A percentile compares a stretch with the other conserved stretches of the same genome.
Conservation (phyloP, 148 eudicot genomes). For the Spergularia bocconei region DNA sequence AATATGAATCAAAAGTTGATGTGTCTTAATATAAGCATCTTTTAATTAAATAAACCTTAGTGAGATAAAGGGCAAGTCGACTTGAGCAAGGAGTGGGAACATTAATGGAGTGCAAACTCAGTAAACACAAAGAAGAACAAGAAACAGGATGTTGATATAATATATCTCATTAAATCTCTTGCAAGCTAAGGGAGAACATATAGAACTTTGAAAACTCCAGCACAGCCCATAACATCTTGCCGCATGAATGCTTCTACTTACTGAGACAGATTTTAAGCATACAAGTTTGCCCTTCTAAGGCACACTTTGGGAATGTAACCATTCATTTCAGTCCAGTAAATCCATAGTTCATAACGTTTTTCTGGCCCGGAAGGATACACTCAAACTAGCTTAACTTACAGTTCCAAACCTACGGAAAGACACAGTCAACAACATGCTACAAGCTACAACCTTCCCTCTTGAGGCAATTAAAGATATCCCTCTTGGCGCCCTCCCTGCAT, state of each 20-base stretch:
- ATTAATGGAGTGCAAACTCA: neutral
- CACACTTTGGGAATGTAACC: neutral
- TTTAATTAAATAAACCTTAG: neutral
- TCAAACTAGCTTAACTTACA: neutral
- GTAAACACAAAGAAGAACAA: neutral
- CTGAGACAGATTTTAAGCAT: neutral
- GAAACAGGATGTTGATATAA: conserved; percentile 1
- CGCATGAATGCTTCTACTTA: neutral
- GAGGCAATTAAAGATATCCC: neutral
- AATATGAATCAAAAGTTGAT: neutral
- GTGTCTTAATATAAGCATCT: no score
- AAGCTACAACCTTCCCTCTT: neutral
- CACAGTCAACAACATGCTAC: neutral
- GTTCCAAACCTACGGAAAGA: neutral
- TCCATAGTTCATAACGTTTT: neutral
- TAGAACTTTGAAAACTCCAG: neutral
- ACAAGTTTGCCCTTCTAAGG: neutral
- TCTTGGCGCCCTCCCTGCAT: no score
- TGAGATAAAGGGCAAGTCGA: neutral
- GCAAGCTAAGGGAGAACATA: neutral
- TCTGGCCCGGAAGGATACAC: neutral
- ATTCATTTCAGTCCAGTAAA: neutral
- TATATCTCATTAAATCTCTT: neutral
- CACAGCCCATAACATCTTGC: neutral
- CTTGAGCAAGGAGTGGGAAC: neutral